phyloP scores from a whole-genome alignment of 2,329 filamentous ascomycete genomes.

The Salinomyces thailandicus region DNA sequence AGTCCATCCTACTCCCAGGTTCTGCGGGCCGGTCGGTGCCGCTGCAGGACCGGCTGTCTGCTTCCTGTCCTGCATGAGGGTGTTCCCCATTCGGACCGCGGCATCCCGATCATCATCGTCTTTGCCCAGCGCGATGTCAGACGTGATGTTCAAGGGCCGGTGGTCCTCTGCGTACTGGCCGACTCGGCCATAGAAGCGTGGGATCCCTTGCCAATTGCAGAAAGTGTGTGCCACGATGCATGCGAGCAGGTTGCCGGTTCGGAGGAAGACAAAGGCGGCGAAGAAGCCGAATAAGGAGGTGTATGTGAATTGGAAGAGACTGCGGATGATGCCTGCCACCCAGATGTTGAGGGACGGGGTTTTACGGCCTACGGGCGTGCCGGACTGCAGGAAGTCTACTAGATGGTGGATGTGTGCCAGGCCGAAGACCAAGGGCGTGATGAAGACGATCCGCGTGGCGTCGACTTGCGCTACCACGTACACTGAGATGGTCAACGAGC shows the following conservation, averaged over 20 bases:
- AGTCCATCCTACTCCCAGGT: slow-evolving; percentile 52
- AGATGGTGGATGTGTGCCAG: slow-evolving; percentile 92
- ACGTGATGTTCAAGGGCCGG: slow-evolving; percentile 13
- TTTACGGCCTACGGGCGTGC: slow-evolving; percentile 43
- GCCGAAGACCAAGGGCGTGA: slow-evolving; percentile 81
- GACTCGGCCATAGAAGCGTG: slow-evolving; percentile 72
- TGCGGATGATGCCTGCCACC: slow-evolving; percentile 47
- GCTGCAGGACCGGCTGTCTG: slow-evolving; percentile 21
- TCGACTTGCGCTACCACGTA: slow-evolving; percentile 59
- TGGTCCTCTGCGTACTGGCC: slow-evolving; percentile 38
- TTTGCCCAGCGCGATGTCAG: slow-evolving; percentile 22
- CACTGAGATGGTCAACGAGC: slow-evolving; percentile 72
- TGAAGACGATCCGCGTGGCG: slow-evolving; percentile 55
- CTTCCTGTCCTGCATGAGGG: slow-evolving; percentile 9
- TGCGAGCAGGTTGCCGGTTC: slow-evolving; percentile 70
- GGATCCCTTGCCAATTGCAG: slow-evolving; percentile 87
- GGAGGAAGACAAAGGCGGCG: slow-evolving; percentile 76
- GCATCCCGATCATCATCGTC: slow-evolving; percentile 13
- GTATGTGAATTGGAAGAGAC: slow-evolving; percentile 75
- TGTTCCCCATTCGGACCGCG: slow-evolving; percentile 10
- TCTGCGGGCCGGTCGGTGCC: slow-evolving; percentile 18
- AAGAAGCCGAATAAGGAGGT: slow-evolving; percentile 92
- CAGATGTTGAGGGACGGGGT: slow-evolving; percentile 14
- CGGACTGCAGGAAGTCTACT: slow-evolving; percentile 80
- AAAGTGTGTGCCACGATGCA: slow-evolving; percentile 72